These are phyloP conservation scores for Hamigera avellanea DNA, from an alignment of 495 filamentous ascomycete species.

Conservation along the genomic window DNA sequence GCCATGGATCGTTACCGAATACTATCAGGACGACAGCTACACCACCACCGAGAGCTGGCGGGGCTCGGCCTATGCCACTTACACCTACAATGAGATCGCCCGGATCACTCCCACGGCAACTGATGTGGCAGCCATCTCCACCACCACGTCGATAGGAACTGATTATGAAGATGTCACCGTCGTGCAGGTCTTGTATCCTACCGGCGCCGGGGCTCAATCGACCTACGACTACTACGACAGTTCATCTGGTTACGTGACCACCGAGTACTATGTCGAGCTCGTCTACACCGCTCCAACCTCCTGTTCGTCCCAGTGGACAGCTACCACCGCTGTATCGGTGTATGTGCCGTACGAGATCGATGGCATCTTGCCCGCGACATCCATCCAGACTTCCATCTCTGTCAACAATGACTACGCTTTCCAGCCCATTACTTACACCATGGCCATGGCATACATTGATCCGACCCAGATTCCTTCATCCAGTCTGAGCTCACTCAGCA, in stretches of 20 bases:
- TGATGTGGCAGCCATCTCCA: slow-evolving; percentile 7
- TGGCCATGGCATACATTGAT: slow-evolving; percentile 11
- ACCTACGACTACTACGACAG: slow-evolving; percentile 1
- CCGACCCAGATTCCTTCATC: slow-evolving; percentile 10
- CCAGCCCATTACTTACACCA: slow-evolving; percentile 4
- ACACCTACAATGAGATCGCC: slow-evolving; percentile 2
- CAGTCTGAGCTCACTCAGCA: slow-evolving; percentile 11
- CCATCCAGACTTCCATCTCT: slow-evolving; percentile 12
- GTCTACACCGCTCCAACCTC: slow-evolving; percentile 18
- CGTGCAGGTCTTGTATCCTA: slow-evolving; percentile 10
- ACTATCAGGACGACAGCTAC: slow-evolving; percentile 4
- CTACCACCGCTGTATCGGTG: slow-evolving; percentile 10
- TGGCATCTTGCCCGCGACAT: slow-evolving; percentile 3
- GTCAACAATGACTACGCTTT: slow-evolving; percentile 7
- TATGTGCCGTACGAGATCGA: slow-evolving; percentile 8
- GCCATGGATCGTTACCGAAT: slow-evolving; percentile 5
- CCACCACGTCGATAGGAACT: slow-evolving; percentile 6
- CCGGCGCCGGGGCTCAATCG: slow-evolving; percentile 1
- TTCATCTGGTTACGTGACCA: slow-evolving; percentile 6
- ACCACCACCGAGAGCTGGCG: slow-evolving; percentile 1
- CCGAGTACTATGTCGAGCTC: slow-evolving; percentile 14
- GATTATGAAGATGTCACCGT: slow-evolving; percentile 8
- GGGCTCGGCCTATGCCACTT: neutral
- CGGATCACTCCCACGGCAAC: slow-evolving; percentile 3
- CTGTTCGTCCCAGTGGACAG: slow-evolving; percentile 8